Percentiles rank a stretch among this genome's conserved stretches.
Evolutionary conservation across 2,329 filamentous ascomycete species (phyloP).

Genomic region (Beauveria caledonica): DNA sequence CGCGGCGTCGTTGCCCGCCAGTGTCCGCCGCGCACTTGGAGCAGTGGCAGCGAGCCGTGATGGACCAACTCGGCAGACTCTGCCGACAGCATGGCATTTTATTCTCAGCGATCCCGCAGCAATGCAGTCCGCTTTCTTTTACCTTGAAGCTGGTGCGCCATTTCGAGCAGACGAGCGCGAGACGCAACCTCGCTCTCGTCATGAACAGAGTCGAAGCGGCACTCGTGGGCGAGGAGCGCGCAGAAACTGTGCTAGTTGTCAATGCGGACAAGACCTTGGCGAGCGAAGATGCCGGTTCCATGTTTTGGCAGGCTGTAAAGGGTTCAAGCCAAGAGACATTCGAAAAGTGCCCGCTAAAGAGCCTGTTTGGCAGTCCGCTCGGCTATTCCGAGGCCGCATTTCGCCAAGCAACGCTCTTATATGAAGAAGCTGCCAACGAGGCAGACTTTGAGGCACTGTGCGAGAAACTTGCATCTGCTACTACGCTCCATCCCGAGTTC

Average conservation of each 20-base stretch:
- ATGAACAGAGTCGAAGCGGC: constrained; percentile 25
- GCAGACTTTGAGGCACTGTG: constrained; percentile 37
- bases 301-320: constrained; percentile 38
- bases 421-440: constrained; percentile 35
- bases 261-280: constrained; percentile 52
- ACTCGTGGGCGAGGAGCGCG: constrained; percentile 16
- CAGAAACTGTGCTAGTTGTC: constrained; percentile 43
- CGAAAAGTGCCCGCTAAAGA: constrained; percentile 26
- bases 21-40: constrained; percentile 29
- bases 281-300: constrained; percentile 36
- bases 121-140: constrained; percentile 15
- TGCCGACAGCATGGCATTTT: constrained; percentile 39
- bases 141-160: constrained; percentile 10
- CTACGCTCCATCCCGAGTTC: constrained; percentile 41
- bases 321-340: not conserved
- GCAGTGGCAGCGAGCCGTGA: constrained; percentile 42
- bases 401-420: constrained; percentile 43
- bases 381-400: constrained; percentile 48
- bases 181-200: constrained; percentile 28
- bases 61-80: constrained; percentile 28
- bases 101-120: constrained; percentile 29
- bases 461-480: constrained; percentile 29
- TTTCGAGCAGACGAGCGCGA: constrained; percentile 18
- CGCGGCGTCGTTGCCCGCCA: constrained; percentile 23
- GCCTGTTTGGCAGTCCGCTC: constrained; percentile 37